Evolutionary conservation across 495 filamentous ascomycete genomes (phyloP).

Genomic region (Pseudevernia furfuracea): DNA sequence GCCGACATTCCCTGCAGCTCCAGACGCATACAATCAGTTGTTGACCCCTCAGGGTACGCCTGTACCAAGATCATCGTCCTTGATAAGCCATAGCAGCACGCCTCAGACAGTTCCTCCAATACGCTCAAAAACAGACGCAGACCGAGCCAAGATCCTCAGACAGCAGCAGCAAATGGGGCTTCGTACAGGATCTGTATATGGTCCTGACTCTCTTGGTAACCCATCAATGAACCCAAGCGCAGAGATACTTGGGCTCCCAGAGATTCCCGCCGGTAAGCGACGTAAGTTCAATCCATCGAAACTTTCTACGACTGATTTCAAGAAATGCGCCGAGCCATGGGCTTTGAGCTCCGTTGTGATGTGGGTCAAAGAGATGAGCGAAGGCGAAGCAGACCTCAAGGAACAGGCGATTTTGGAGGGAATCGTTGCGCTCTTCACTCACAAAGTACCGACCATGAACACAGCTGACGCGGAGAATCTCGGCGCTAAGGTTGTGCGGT

Average conservation of each 20-base stretch:
- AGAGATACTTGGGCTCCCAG: constrained; percentile 60
- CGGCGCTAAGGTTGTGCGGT: constrained; percentile 65
- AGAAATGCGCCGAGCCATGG: constrained; percentile 84
- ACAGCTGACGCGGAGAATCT: constrained; percentile 91
- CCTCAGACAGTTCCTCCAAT: constrained; percentile 74
- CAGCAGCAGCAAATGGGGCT: constrained; percentile 44
- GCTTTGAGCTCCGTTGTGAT: constrained; percentile 77
- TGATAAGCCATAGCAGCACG: constrained; percentile 71
- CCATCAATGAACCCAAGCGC: constrained; percentile 42
- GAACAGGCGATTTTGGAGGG: constrained; percentile 76
- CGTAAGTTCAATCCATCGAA: constrained; percentile 85
- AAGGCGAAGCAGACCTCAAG: constrained; percentile 75
- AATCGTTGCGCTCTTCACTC: constrained; percentile 82
- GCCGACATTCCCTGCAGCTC: constrained; percentile 37
- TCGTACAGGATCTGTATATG: constrained; percentile 34
- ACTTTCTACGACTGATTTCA: constrained; percentile 74
- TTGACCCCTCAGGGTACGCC: constrained; percentile 30
- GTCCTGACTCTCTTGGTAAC: constrained; percentile 35
- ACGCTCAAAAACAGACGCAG: constrained; percentile 91
- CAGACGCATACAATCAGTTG: constrained; percentile 41
- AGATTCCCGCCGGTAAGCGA: constrained; percentile 58
- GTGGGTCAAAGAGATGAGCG: constrained; percentile 83
- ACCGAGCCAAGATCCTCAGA: constrained; percentile 51
- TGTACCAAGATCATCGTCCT: constrained; percentile 78
- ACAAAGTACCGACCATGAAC: constrained; percentile 98